Conservation (phyloP, 139 green algal species). For the Picochlorum sp. region DNA sequence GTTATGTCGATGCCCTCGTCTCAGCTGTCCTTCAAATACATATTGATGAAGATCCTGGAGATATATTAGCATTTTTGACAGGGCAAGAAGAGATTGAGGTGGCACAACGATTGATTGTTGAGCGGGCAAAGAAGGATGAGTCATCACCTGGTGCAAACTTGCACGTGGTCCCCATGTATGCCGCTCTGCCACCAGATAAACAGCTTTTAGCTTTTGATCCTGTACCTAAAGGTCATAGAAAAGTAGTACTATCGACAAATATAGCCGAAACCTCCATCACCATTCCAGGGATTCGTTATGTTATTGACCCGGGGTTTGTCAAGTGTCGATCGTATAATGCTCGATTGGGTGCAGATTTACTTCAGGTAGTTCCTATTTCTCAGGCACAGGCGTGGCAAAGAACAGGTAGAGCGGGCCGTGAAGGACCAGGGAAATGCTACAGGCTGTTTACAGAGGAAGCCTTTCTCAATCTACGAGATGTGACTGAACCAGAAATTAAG, state of each 20-base stretch:
- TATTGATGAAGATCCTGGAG: conserved; percentile 53
- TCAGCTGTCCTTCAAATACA: conserved; percentile 71
- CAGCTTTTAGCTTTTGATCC: conserved; percentile 72
- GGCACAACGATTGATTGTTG: conserved; percentile 51
- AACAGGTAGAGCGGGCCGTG: conserved; percentile 71
- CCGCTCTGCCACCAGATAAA: conserved; percentile 67
- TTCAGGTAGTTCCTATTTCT: conserved; percentile 65
- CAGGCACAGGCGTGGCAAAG: conserved; percentile 80
- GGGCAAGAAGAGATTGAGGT: conserved; percentile 83
- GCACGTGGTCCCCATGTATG: conserved; percentile 65
- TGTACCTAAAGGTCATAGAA: conserved; percentile 47
- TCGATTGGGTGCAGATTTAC: conserved; percentile 60
- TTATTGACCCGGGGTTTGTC: conserved; percentile 74
- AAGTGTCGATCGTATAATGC: conserved; percentile 76
- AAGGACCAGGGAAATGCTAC: conserved; percentile 79
- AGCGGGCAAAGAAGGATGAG: conserved; percentile 22
- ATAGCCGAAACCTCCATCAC: conserved; percentile 92
- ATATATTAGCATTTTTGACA: conserved; percentile 89
- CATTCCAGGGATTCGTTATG: conserved; percentile 73
- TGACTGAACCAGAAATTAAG: conserved; percentile 78
- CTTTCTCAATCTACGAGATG: conserved; percentile 48
- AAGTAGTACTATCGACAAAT: conserved; percentile 86
- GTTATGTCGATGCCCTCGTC: conserved; percentile 84
- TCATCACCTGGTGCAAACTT: conserved; percentile 10
- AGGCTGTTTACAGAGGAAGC: conserved; percentile 81